A percentile compares a stretch with the other conserved stretches of the same genome.
Conservation (phyloP, 2,329 filamentous ascomycete species). For the Aaosphaeria pasadenensis region DNA sequence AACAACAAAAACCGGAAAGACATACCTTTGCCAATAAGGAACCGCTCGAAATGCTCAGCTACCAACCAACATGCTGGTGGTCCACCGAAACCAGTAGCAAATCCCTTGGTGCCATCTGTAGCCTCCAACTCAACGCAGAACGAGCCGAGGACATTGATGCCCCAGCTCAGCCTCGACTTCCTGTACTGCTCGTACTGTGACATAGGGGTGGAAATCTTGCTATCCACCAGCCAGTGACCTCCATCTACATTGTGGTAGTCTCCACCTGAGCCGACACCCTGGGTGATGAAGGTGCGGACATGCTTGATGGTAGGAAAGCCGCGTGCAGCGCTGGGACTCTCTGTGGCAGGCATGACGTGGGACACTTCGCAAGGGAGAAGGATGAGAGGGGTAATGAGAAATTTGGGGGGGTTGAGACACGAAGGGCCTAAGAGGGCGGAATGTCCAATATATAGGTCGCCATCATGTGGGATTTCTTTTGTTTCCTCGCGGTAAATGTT, state of each 20-base stretch:
- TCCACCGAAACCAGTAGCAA: constrained; percentile 90
- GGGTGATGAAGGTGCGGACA: constrained; percentile 69
- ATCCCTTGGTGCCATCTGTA: constrained; percentile 86
- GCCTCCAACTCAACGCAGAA: constrained; percentile 90
- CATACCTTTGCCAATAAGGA: constrained; percentile 71
- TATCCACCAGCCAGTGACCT: constrained; percentile 78
- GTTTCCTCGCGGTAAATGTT: too few relatives aligned
- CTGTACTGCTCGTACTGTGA: constrained; percentile 86
- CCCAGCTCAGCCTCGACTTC: constrained; percentile 85
- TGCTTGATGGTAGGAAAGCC: constrained; percentile 74
- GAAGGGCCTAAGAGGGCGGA: constrained; percentile 9
- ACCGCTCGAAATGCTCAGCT: constrained; percentile 89
- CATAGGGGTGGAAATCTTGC: constrained; percentile 88
- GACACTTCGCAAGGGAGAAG: constrained; percentile 2
- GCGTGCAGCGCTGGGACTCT: constrained; percentile 33
- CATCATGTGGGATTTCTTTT: background rate
- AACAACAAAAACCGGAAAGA: background rate
- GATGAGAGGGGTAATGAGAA: constrained; percentile 14
- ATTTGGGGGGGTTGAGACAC: constrained; percentile 1
- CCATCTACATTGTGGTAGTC: constrained; percentile 90
- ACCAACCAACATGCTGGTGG: constrained; percentile 93
- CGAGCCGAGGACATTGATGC: constrained; percentile 91
- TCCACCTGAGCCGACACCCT: constrained; percentile 63
- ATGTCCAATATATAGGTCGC: constrained; percentile 15
- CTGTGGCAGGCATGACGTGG: constrained; percentile 26